Evolutionary conservation across 2,329 filamentous ascomycete genomes (phyloP), one percentile per base, ranked within the genome.

Genomic region (Penicillium verrucosum): DNA sequence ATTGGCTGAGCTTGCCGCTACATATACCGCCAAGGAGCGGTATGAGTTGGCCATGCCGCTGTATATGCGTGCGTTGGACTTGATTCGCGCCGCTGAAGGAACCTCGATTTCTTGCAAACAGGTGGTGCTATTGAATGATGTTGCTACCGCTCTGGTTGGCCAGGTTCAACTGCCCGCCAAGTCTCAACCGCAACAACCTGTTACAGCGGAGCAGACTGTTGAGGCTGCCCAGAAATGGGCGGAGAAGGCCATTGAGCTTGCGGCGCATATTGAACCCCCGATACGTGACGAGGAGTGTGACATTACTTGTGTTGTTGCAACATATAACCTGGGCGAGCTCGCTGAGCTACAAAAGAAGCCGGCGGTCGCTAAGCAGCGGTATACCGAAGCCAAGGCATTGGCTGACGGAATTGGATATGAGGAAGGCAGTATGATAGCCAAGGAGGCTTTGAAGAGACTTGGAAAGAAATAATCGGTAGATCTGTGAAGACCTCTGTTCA

Each of bases 261-360:
- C 87, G 1, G 79, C 80, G 8, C 82, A 84, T 29, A 87, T 95
- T 41, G 75, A 81, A 54, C 83, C 86, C 4, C 84, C 89, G 0
- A 78, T 85, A 4, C 81, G 90, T 40, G 89, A 85, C 2, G 81
- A 87, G 48, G 90, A 96, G 68, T 97, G 93, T 68, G 91, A 96
- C 70, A 74, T 88, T 54, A 90, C 88, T 1, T 97, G 92, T 68
- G 89, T 88, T 2, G 89, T 88, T 6, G 89, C 92, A 8, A 85
- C 89, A n/a, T 89, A 90, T 73, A 96, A 95, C 70, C 82, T 96
- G 51, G 93, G 87, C 25, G 89, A 95, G 66, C 87, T 97, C 64
- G 88, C 89, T 0, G 85, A 89, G 62, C 87, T 94, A 82, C 76
- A 86, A 58, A 87, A 88, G 1, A 82, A 89, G 65, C 67, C 80